These are phyloP conservation scores for Actinidia arguta DNA, from an alignment of 179 eudicot species.

Conservation along the genomic window DNA sequence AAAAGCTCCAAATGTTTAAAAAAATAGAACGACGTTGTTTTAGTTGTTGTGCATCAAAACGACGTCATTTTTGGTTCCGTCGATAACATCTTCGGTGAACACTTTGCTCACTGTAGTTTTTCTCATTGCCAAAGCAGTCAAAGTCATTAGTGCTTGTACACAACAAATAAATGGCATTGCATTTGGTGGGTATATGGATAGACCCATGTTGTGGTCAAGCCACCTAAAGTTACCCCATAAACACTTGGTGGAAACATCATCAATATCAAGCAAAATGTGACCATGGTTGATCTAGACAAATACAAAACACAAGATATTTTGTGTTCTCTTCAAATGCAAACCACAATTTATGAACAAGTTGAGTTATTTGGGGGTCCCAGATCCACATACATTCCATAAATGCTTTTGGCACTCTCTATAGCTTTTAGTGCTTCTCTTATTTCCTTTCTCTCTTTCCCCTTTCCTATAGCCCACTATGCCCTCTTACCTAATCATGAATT, in stretches of 20 bases:
- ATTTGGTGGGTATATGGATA: neutral
- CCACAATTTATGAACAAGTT: constrained; percentile 46
- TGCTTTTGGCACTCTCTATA: constrained; percentile 32
- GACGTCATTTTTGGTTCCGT: neutral
- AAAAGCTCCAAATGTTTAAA: neutral
- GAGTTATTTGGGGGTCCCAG: constrained; percentile 36
- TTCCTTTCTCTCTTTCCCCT: constrained; percentile 22
- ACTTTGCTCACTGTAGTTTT: too few relatives aligned
- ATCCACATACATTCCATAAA: constrained; percentile 30
- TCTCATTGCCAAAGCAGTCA: neutral
- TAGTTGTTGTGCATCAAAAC: too few relatives aligned
- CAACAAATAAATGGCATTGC: neutral
- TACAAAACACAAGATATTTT: constrained; percentile 39
- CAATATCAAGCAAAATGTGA: constrained; percentile 22
- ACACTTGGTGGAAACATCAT: neutral
- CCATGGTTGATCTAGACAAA: neutral
- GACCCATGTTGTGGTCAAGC: constrained; percentile 11
- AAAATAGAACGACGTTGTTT: neutral
- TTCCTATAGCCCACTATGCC: constrained; percentile 38
- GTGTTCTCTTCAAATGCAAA: constrained; percentile 26
- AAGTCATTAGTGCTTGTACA: neutral
- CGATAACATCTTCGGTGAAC: too few relatives aligned
- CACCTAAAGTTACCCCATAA: neutral
- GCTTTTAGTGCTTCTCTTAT: constrained; percentile 28
- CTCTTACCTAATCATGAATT: constrained; percentile 21